Evolutionary conservation across 371 early-diverging fungal genomes (phyloP).

Genomic region (Circinella umbellata): DNA sequence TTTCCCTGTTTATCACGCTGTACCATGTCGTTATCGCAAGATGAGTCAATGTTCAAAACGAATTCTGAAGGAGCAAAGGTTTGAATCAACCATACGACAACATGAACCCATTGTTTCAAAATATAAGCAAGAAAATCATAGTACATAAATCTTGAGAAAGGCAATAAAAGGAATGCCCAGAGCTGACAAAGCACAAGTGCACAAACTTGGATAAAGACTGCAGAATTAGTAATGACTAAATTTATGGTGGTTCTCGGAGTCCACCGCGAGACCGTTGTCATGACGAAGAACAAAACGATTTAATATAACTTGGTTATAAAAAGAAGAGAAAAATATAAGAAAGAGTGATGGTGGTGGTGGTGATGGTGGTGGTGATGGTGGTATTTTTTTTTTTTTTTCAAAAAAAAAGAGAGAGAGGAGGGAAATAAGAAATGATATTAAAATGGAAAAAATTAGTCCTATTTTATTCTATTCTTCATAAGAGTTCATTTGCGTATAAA

Average conservation of each 20-base stretch:
- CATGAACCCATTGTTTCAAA: constrained; percentile 64
- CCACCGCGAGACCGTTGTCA: constrained; percentile 26
- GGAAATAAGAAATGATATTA: neutral
- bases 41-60: constrained; percentile 60
- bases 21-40: constrained; percentile 34
- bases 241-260: constrained; percentile 23
- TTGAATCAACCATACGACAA: constrained; percentile 61
- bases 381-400: no score
- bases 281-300: neutral
- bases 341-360: neutral
- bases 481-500: neutral
- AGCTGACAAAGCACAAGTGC: constrained; percentile 38
- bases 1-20: constrained; percentile 22
- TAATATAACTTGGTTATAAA: neutral
- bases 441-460: neutral
- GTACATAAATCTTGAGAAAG: constrained; percentile 41
- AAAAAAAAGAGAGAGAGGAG: neutral
- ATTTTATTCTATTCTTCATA: no score
- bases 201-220: constrained; percentile 41
- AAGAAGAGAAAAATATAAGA: neutral
- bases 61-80: constrained; percentile 69
- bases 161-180: constrained; percentile 36
- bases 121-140: constrained; percentile 57
- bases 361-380: no score
- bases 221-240: constrained; percentile 30